These are phyloP conservation scores for Aureobasidium uvarum DNA, from an alignment of 2,329 filamentous ascomycete species.

Conservation along the genomic window DNA sequence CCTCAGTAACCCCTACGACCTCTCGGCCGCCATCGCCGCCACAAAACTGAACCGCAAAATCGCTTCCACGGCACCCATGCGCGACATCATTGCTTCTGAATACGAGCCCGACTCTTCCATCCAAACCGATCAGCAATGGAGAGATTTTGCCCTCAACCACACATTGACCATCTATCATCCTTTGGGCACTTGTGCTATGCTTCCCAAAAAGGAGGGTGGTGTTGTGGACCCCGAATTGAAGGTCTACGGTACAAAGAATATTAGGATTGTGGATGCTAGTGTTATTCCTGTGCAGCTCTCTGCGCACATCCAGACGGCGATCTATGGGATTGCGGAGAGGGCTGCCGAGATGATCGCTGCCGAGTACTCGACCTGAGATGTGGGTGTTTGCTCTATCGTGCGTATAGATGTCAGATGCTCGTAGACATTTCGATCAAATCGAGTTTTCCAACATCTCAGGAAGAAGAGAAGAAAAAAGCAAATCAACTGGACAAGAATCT, in stretches of 20 bases:
- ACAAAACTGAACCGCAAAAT: conserved; percentile 39
- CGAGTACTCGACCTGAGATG: not conserved
- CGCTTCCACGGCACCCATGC: conserved; percentile 32
- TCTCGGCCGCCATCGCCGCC: conserved; percentile 33
- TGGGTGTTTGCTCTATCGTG: too few species aligned
- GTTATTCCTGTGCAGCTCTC: conserved; percentile 32
- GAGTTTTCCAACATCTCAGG: too few species aligned
- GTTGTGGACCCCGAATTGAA: conserved; percentile 30
- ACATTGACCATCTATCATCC: conserved; percentile 36
- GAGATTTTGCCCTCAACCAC: conserved; percentile 31
- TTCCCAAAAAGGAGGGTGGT: conserved; percentile 34
- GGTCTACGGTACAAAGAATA: conserved; percentile 31
- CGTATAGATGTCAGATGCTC: too few species aligned
- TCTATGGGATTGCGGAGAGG: conserved; percentile 32
- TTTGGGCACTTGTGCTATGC: conserved; percentile 35
- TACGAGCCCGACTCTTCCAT: conserved; percentile 30
- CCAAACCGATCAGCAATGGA: conserved; percentile 29
- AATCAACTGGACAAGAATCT: too few species aligned
- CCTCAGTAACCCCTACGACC: conserved; percentile 34
- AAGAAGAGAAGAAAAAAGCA: too few species aligned
- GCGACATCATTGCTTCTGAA: conserved; percentile 37
- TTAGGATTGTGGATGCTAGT: conserved; percentile 31
- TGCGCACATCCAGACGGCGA: conserved; percentile 31
- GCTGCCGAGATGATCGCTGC: conserved; percentile 27
- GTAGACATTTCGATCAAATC: too few species aligned